Evolutionary conservation across 2,329 filamentous ascomycete species (phyloP).

Genomic region (Myriosclerotinia curreyana): DNA sequence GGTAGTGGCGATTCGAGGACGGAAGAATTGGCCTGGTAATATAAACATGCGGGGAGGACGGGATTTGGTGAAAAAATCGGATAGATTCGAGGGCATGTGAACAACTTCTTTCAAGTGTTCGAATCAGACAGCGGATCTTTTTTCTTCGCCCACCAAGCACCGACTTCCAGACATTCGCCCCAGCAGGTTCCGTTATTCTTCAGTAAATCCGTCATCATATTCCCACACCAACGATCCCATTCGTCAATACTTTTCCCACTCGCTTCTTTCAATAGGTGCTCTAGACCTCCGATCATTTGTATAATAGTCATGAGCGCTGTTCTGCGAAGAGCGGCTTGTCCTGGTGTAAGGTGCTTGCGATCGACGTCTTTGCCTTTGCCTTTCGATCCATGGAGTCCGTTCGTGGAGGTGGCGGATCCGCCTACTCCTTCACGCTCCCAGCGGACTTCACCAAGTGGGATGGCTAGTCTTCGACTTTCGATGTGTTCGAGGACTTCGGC

Average conservation of each 20-base stretch:
- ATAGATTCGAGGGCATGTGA: background rate
- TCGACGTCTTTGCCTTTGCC: slow-evolving; percentile 36
- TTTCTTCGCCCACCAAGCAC: slow-evolving; percentile 89
- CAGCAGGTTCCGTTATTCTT: slow-evolving; percentile 73
- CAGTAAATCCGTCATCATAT: slow-evolving; percentile 81
- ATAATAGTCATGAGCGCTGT: slow-evolving; percentile 80
- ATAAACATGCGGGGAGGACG: background rate
- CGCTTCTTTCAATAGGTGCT: slow-evolving; percentile 75
- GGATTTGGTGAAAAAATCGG: background rate
- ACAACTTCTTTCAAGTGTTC: slow-evolving; percentile 1
- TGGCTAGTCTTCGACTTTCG: slow-evolving; percentile 74
- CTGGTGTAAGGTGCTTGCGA: slow-evolving; percentile 43
- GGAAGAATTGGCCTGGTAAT: background rate
- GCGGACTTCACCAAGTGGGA: slow-evolving; percentile 77
- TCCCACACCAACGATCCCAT: slow-evolving; percentile 86
- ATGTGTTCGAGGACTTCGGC: slow-evolving; percentile 67
- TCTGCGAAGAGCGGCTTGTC: slow-evolving; percentile 70
- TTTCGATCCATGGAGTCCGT: slow-evolving; percentile 47
- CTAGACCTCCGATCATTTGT: slow-evolving; percentile 79
- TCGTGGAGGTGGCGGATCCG: slow-evolving; percentile 58
- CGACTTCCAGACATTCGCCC: slow-evolving; percentile 82
- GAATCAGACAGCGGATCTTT: slow-evolving; percentile 52
- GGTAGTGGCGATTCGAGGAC: background rate
- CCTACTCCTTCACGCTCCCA: slow-evolving; percentile 79
- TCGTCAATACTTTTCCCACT: slow-evolving; percentile 87